Conservation (phyloP, 73 alveolate species). For the Breviolum minutum region DNA sequence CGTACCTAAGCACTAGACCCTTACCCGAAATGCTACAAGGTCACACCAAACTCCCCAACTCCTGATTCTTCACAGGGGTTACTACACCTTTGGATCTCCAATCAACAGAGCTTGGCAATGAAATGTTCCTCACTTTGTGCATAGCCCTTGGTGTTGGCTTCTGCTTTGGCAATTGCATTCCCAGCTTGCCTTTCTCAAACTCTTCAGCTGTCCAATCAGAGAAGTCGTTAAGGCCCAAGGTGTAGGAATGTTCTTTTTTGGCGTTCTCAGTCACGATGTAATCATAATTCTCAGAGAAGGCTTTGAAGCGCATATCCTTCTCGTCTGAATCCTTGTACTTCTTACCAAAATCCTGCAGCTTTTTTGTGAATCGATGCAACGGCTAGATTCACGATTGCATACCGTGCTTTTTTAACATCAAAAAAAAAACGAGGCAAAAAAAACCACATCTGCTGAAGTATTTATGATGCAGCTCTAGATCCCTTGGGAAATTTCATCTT, state of each 20-base stretch:
- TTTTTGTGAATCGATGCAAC: no score
- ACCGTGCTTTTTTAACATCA: no score
- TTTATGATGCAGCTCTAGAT: not conserved
- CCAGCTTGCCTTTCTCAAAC: conserved; percentile 81
- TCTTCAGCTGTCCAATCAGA: conserved; percentile 96
- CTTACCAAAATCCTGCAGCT: conserved; percentile 38
- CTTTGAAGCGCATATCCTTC: conserved; percentile 1
- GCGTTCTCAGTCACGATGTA: conserved; percentile 14
- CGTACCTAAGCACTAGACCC: no score
- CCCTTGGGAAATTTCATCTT: not conserved
- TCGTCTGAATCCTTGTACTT: conserved; percentile 33
- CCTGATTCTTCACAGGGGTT: conserved; percentile 97
- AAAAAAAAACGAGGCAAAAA: no score
- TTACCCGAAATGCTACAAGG: no score
- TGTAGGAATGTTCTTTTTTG: not conserved
- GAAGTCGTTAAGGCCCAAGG: conserved; percentile 96
- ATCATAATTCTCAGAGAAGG: conserved; percentile 19
- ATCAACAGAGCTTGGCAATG: conserved; percentile 87
- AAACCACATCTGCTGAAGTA: no score
- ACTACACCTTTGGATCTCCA: conserved; percentile 96
- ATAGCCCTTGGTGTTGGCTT: not conserved
- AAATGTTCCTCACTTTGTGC: not conserved
- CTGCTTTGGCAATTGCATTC: conserved; percentile 15
- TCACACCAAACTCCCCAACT: not conserved
- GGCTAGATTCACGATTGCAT: no score